Evolutionary conservation across 345 rosid species (phyloP).

Genomic region (Eucalyptus sp.): DNA sequence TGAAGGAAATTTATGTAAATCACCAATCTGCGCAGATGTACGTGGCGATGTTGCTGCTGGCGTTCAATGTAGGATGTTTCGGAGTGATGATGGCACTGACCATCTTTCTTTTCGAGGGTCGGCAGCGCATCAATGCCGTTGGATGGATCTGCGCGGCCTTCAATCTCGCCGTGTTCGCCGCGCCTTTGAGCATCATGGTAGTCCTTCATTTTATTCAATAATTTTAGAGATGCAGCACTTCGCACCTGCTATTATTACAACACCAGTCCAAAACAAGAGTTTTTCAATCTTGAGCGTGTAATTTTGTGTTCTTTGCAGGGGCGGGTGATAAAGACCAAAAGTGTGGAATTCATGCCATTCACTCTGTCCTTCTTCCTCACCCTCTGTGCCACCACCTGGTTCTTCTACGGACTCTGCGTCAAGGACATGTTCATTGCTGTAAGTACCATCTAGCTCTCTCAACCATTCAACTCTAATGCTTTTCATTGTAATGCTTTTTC

Average conservation of each 20-base stretch:
- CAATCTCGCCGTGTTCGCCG: constrained; percentile 33
- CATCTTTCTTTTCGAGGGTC: background rate
- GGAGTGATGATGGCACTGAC: constrained; percentile 16
- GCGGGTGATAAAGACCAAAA: constrained; percentile 29
- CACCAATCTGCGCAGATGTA: constrained; percentile 6
- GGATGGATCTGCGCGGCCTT: constrained; percentile 47
- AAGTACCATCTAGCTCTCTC: background rate
- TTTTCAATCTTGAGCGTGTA: background rate
- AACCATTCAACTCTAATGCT: background rate
- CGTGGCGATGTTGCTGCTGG: constrained; percentile 12
- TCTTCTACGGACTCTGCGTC: constrained; percentile 13
- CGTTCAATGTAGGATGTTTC: constrained; percentile 22
- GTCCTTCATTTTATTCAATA: background rate
- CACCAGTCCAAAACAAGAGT: background rate
- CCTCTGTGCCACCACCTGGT: constrained; percentile 14
- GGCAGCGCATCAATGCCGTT: constrained; percentile 8
- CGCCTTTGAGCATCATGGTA: constrained; percentile 61
- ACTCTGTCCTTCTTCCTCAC: constrained; percentile 27
- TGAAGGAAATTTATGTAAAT: background rate
- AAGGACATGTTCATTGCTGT: constrained; percentile 15
- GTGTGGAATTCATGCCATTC: constrained; percentile 50
- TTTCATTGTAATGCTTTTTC: background rate
- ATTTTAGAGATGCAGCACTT: background rate
- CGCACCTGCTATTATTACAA: background rate
- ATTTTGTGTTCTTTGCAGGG: constrained; percentile 7